Evolutionary conservation across 164 flowering plant species (phyloP).

Genomic region (Magnolia changhungtana): DNA sequence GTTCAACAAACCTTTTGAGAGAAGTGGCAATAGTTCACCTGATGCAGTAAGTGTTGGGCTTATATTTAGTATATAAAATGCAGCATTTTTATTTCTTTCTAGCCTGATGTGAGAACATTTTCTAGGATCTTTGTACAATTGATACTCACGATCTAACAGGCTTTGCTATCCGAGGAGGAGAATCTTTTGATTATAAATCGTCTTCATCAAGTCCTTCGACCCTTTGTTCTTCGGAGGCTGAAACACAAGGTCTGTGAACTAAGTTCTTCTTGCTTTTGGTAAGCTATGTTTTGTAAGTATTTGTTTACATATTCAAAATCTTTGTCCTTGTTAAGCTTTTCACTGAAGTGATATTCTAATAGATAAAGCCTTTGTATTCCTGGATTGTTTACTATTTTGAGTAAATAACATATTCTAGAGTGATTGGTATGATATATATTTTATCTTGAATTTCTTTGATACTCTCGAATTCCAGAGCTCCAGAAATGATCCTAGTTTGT

Average conservation of each 20-base stretch:
- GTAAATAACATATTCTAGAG: too few relatives aligned
- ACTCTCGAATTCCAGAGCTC: too few relatives aligned
- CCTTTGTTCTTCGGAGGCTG: slow-evolving; percentile 95
- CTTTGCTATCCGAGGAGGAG: slow-evolving; percentile 94
- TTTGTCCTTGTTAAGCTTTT: too few relatives aligned
- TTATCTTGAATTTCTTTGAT: neutral
- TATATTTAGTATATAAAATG: neutral
- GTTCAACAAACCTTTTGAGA: slow-evolving; percentile 99
- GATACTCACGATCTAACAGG: slow-evolving; percentile 36
- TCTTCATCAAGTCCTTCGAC: slow-evolving; percentile 98
- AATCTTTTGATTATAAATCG: slow-evolving; percentile 97
- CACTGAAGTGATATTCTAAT: too few relatives aligned
- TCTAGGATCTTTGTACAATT: neutral
- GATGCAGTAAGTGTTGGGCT: slow-evolving; percentile 65
- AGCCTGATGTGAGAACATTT: neutral
- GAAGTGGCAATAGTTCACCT: slow-evolving; percentile 76
- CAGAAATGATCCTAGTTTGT: too few relatives aligned
- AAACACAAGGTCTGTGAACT: slow-evolving; percentile 82
- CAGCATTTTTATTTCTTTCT: neutral
- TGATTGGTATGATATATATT: neutral
- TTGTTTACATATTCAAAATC: too few relatives aligned
- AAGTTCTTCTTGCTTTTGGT: neutral
- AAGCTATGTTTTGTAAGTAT: neutral
- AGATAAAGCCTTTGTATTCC: too few relatives aligned
- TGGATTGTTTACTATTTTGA: too few relatives aligned